Evolutionary conservation across 768 basidiomycete genomes (phyloP), one percentile per base, ranked within the genome.

Genomic region (Suillus decipiens): DNA sequence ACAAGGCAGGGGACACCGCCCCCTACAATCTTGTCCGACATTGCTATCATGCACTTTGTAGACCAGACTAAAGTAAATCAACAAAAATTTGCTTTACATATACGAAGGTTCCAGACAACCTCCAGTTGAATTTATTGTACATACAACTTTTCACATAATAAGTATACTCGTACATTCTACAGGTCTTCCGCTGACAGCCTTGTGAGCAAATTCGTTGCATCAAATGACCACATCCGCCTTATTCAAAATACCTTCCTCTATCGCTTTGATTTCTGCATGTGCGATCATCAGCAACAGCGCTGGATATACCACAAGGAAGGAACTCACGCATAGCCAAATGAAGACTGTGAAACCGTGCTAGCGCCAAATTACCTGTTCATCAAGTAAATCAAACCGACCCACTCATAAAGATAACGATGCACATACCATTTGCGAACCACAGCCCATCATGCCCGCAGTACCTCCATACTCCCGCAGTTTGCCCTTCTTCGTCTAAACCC

Each of bases 401-500:
- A 15, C 55, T 28, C 36, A 24, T 17, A 24, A 24, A 14, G 24
- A 24, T 9, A 55, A 17, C 5, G 28, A 39, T 1, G 9, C 36
- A 2, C 22, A 57, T 37, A 75, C 72, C 74, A 22, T 73, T 12
- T 36, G 66, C 67, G 24, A 75, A 73, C 72, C 74, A 73, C 34
- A 73, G 56, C 28, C 81, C 81, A 1, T 81, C 72, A 47, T 77
- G 70, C 19, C 76, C 75, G 47, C 65, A 73, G 33, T 73, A 63
- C 57, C 70, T 70, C 72, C 73, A 77, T 24, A 69, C 67, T 2
- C 82, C 79, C 1, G 79, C 73, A 31, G 86, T 69, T 69, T 90
- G 88, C 0, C 88, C 86, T 75, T 92, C 86, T 22, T 79, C 75
- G 64, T 87, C 80, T 54, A 89, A 62, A 19, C 88, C 85, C 90